Conservation (phyloP, 2,329 filamentous ascomycete genomes). For the Dothideomycetes sp. region DNA sequence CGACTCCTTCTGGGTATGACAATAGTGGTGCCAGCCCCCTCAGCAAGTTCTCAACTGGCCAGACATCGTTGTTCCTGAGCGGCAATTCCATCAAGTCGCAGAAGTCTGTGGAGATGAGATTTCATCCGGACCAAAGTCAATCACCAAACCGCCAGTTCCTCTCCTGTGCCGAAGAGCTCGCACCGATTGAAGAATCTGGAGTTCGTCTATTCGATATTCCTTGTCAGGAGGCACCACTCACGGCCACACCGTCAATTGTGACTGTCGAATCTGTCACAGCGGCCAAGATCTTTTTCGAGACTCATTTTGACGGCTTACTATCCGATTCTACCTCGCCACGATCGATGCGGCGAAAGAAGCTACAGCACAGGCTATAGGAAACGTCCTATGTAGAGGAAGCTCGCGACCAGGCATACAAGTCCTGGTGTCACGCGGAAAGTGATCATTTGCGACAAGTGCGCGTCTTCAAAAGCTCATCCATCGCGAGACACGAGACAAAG, state of each 20-base stretch:
- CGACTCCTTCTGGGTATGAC: constrained; percentile 9
- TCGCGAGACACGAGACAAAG: constrained; percentile 34
- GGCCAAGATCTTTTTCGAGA: constrained; percentile 79
- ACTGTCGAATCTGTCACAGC: constrained; percentile 72
- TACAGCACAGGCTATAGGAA: constrained; percentile 54
- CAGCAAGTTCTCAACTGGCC: constrained; percentile 21
- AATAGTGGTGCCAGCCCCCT: constrained; percentile 15
- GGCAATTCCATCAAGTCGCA: constrained; percentile 15
- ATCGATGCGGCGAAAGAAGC: constrained; percentile 46
- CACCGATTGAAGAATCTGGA: constrained; percentile 22
- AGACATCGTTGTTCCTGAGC: constrained; percentile 20
- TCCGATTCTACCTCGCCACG: constrained; percentile 43
- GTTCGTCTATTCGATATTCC: constrained; percentile 18
- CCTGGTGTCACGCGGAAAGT: constrained; percentile 58
- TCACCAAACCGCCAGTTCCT: constrained; percentile 11
- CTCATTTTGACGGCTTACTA: constrained; percentile 64
- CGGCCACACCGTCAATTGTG: constrained; percentile 17
- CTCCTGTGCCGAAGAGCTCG: constrained; percentile 15
- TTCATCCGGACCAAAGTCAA: constrained; percentile 8
- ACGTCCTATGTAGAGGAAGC: constrained; percentile 47
- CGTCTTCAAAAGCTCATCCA: constrained; percentile 53
- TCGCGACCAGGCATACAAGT: constrained; percentile 39
- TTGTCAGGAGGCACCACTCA: constrained; percentile 11
- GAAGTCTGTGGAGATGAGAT: constrained; percentile 16
- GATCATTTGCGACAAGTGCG: constrained; percentile 65